Percentiles rank a stretch among this genome's conserved stretches.
Conservation (phyloP, 148 eudicot species). For the Tetragonia tetragonoides region DNA sequence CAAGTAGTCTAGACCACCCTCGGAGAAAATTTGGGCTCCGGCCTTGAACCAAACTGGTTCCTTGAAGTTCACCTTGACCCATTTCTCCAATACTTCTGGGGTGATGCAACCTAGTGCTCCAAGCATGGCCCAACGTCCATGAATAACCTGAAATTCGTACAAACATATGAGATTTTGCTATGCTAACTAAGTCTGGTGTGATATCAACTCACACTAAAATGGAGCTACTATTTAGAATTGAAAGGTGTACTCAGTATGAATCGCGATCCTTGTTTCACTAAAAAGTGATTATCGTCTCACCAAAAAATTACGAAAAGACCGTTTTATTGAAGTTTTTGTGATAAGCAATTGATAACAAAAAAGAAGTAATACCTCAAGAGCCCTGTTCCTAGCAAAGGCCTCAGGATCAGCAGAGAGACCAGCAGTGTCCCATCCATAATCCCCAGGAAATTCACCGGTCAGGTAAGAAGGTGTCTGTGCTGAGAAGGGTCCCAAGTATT, state of each 20-base stretch:
- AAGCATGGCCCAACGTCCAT: conserved; percentile 90
- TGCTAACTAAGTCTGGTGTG: too few species aligned
- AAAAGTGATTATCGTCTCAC: too few species aligned
- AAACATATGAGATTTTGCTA: not conserved
- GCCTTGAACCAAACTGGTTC: conserved; percentile 97
- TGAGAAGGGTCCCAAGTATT: conserved; percentile 89
- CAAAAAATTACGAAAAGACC: too few species aligned
- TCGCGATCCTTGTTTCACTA: too few species aligned
- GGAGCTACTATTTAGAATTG: too few species aligned
- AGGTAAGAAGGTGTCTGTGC: conserved; percentile 91
- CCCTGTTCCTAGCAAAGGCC: conserved; percentile 87
- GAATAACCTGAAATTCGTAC: conserved; percentile 51
- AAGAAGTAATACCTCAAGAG: conserved; percentile 74
- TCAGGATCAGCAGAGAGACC: conserved; percentile 94
- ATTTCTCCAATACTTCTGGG: conserved; percentile 79
- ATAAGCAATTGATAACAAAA: not conserved
- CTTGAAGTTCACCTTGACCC: conserved; percentile 70
- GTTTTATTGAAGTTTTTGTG: too few species aligned
- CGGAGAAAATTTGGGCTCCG: conserved; percentile 78
- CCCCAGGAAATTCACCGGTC: conserved; percentile 89
- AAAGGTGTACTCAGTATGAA: too few species aligned
- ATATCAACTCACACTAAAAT: too few species aligned
- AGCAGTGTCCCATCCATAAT: conserved; percentile 97
- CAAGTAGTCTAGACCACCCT: conserved; percentile 80
- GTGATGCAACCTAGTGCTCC: conserved; percentile 84